Evolutionary conservation across 345 rosid species (phyloP), one percentile per base, ranked within the genome.

Genomic region (Salix brachista): DNA sequence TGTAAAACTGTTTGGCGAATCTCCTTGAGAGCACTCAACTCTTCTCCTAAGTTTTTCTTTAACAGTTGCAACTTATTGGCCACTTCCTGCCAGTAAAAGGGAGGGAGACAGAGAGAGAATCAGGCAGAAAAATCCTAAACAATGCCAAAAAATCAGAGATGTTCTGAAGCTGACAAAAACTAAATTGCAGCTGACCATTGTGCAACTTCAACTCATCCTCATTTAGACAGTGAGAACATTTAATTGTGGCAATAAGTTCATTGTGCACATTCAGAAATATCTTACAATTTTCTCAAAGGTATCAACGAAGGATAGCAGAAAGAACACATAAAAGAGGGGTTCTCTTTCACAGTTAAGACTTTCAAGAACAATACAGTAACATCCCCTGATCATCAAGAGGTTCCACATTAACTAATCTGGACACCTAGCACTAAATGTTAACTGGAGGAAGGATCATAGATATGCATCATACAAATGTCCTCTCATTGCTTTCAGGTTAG

Each of bases 1-100:
- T 84, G 83, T 81, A 91, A 80, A 78, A 96, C 86, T 67, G 97
- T 87, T 76, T 88, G 80, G 41, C 98, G 98, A 69, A 93, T 93
- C 78, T 92, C 87, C 73, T 67, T 66, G 6, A 96, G 97, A 75
- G 82, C 88, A 82, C 86, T 77, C 79, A 83, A 82, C 56, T 92
- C 88, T 25, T 91, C 98, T 62, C 65, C 88, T 77, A 96, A 84
- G 75, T 84, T 90, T 81, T 86, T 85, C 88, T 92, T 91, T 85
- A 92, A 74, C 46, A 75, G 72, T 83, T 83, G 83, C 88, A 96
- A 74, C 81, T 87, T 88, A 71, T 83, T 50, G 23, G 77, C 90
- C 84, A 96, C 97, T 67, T 75, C 88, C 99, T 96, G 89, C 75
- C 67, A 77, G 58, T 75, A n/a, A 67, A 82, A 26, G 56, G 34